phyloP scores from a whole-genome alignment of 1,284 basidiomycete genomes.

The Boletus smithii region DNA sequence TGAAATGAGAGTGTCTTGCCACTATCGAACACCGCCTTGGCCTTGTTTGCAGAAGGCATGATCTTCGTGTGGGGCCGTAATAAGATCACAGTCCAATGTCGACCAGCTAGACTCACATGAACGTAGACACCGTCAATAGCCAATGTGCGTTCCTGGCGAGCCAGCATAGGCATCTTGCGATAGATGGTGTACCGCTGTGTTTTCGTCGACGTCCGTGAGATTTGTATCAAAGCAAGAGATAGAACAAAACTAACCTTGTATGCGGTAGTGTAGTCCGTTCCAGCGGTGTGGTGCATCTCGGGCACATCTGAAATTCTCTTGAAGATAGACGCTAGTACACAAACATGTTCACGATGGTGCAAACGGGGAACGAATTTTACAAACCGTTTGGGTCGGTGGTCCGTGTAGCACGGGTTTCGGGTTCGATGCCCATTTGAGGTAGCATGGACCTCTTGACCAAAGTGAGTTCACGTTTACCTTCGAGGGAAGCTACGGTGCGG shows the following conservation, averaged over 20 bases:
- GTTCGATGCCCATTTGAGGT: constrained; percentile 62
- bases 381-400: constrained; percentile 90
- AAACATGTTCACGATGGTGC: constrained; percentile 1
- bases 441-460: constrained; percentile 81
- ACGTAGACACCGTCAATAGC: constrained; percentile 96
- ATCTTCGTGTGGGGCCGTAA: constrained; percentile 51
- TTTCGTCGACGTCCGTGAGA: not conserved
- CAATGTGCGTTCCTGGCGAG: constrained; percentile 85
- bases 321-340: constrained; percentile 78
- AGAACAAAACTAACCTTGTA: constrained; percentile 65
- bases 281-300: constrained; percentile 52
- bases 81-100: constrained; percentile 1
- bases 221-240: not conserved
- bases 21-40: constrained; percentile 81
- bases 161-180: constrained; percentile 90
- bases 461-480: constrained; percentile 82
- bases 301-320: constrained; percentile 79
- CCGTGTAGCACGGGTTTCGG: constrained; percentile 54
- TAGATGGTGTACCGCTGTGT: constrained; percentile 87
- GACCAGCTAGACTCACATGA: constrained; percentile 57
- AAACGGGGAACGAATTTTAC: constrained; percentile 20
- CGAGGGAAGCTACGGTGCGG: constrained; percentile 90
- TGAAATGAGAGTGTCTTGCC: constrained; percentile 92
- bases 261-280: constrained; percentile 65
- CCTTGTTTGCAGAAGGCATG: constrained; percentile 82